Evolutionary conservation across 306 rosid species (phyloP).

Genomic region (Purshia tridentata): DNA sequence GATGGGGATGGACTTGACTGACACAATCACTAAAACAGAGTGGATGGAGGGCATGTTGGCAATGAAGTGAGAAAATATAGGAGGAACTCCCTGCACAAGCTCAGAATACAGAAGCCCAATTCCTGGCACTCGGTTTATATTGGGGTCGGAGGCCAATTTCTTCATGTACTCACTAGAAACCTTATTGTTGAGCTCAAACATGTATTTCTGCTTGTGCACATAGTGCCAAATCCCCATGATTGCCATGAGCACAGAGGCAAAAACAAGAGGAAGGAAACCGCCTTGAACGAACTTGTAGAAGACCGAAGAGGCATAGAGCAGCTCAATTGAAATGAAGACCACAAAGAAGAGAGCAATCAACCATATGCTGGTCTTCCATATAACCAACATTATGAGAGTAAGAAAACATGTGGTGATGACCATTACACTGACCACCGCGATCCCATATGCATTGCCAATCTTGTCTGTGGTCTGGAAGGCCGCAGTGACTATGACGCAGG

Average conservation of each 20-base stretch:
- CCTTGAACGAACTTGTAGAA: slow-evolving; percentile 68
- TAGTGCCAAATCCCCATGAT: slow-evolving; percentile 78
- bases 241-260: slow-evolving; percentile 40
- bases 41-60: slow-evolving; percentile 63
- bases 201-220: slow-evolving; percentile 65
- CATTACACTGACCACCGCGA: slow-evolving; percentile 79
- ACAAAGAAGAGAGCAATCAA: slow-evolving; percentile 44
- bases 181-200: slow-evolving; percentile 61
- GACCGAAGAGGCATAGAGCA: slow-evolving; percentile 46
- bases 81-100: slow-evolving; percentile 86
- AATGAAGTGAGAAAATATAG: slow-evolving; percentile 66
- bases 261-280: slow-evolving; percentile 64
- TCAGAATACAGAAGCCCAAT: slow-evolving; percentile 68
- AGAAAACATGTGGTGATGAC: slow-evolving; percentile 54
- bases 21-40: slow-evolving; percentile 63
- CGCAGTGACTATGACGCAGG: slow-evolving; percentile 54
- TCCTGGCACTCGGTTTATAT: slow-evolving; percentile 63
- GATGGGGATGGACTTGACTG: slow-evolving; percentile 66
- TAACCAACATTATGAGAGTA: slow-evolving; percentile 61
- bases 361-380: slow-evolving; percentile 75
- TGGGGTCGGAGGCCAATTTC: slow-evolving; percentile 31
- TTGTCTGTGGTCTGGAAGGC: slow-evolving; percentile 71
- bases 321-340: slow-evolving; percentile 44
- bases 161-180: slow-evolving; percentile 55
- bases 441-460: slow-evolving; percentile 80